Conservation (phyloP, 148 eudicot species). For the Amaranthus palmeri region DNA sequence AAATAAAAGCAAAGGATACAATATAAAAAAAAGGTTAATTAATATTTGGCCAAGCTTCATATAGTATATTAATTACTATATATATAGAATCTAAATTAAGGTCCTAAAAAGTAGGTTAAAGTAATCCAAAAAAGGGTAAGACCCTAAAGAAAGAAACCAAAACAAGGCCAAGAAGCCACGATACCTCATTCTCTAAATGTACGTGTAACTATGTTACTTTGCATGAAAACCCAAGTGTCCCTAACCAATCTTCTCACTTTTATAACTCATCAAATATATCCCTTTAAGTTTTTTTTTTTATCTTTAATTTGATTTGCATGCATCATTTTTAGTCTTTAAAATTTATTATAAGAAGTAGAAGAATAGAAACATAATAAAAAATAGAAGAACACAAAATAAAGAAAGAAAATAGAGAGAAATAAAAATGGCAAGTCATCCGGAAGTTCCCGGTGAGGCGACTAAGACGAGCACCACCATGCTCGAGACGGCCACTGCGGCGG, state of each 20-base stretch:
- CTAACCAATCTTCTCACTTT: background rate
- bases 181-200: background rate
- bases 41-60: too few relatives aligned
- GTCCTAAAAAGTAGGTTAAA: background rate
- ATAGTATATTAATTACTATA: too few relatives aligned
- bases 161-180: conserved; percentile 20
- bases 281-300: background rate
- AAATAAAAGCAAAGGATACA: too few relatives aligned
- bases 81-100: background rate
- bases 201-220: conserved; percentile 25
- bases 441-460: conserved; percentile 63
- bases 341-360: background rate
- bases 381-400: background rate
- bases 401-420: background rate
- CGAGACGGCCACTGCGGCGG: conserved; percentile 59
- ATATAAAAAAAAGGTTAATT: too few relatives aligned
- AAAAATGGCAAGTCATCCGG: conserved; percentile 30
- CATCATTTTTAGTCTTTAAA: background rate
- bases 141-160: background rate
- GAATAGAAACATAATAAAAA: background rate
- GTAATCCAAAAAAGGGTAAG: background rate
- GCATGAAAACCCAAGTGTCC: conserved; percentile 30
- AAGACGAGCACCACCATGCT: conserved; percentile 47
- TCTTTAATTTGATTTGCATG: background rate
- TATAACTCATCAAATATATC: background rate